Conservation (phyloP, 257 asterid species). For the Ehretia macrophylla region DNA sequence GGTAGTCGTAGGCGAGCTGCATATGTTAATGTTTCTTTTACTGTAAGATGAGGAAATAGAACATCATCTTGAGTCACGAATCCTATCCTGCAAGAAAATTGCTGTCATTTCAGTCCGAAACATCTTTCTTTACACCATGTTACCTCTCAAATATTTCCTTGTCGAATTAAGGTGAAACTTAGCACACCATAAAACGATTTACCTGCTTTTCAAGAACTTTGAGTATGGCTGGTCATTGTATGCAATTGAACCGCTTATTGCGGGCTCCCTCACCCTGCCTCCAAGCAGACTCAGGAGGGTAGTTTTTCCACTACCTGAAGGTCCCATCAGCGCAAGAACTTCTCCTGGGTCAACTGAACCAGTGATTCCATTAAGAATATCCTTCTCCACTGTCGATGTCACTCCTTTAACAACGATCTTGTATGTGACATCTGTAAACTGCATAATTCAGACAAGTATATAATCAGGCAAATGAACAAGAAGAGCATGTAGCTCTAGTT, state of each 20-base stretch:
- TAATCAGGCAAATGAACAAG: background rate
- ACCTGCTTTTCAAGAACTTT: conserved; percentile 84
- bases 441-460: conserved; percentile 26
- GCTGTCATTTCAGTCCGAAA: conserved; percentile 8
- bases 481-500: background rate
- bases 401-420: conserved; percentile 70
- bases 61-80: conserved; percentile 98
- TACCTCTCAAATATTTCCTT: too few species aligned
- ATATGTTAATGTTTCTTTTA: conserved; percentile 69
- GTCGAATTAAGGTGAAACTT: background rate
- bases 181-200: background rate
- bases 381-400: conserved; percentile 68
- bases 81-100: conserved; percentile 70
- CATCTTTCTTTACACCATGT: background rate
- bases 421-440: conserved; percentile 84
- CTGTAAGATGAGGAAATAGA: conserved; percentile 93
- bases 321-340: conserved; percentile 95
- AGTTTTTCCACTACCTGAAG: conserved; percentile 98
- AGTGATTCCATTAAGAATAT: conserved; percentile 65
- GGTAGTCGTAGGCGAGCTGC: conserved; percentile 89
- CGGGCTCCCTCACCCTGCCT: conserved; percentile 55
- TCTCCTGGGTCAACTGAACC: conserved; percentile 93
- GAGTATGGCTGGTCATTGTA: conserved; percentile 79
- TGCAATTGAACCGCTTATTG: conserved; percentile 58
- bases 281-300: conserved; percentile 79